Conservation (phyloP, 441 rosid genomes). For the Gossypium lobatum region DNA sequence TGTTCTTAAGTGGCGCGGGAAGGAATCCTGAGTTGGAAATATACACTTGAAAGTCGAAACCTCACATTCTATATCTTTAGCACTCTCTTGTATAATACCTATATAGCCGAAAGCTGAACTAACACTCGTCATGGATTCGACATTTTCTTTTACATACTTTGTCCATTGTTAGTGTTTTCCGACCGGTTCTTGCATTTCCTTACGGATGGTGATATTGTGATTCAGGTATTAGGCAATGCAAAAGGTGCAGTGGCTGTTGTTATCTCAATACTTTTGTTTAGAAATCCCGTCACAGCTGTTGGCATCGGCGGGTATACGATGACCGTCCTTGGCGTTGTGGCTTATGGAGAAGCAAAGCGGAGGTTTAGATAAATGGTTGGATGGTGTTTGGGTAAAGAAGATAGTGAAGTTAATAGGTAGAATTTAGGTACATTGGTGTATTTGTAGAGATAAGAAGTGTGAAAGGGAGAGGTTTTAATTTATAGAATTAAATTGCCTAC, state of each 20-base stretch:
- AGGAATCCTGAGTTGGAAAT: no score
- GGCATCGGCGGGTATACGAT: slow-evolving; percentile 80
- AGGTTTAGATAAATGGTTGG: slow-evolving; percentile 42
- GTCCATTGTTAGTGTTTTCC: neutral
- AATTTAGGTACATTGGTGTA: slow-evolving; percentile 3
- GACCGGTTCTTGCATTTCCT: neutral
- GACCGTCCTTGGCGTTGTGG: slow-evolving; percentile 81
- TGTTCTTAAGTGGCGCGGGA: no score
- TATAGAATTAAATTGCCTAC: slow-evolving; percentile 1
- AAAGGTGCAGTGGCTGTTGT: slow-evolving; percentile 97
- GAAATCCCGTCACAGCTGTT: slow-evolving; percentile 78
- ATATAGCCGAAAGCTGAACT: neutral
- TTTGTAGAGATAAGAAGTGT: neutral
- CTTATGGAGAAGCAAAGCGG: slow-evolving; percentile 87
- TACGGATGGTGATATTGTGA: neutral
- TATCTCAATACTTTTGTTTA: slow-evolving; percentile 72
- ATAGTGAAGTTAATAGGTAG: slow-evolving; percentile 12
- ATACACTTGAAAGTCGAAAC: no score
- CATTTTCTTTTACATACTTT: neutral
- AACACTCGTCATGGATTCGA: neutral
- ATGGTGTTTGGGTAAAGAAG: neutral
- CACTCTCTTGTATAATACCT: neutral
- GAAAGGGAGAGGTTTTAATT: neutral
- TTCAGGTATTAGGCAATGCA: slow-evolving; percentile 90
- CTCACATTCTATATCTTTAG: neutral